phyloP scores from a whole-genome alignment of 345 rosid genomes.

The Eucalyptus regnans region DNA sequence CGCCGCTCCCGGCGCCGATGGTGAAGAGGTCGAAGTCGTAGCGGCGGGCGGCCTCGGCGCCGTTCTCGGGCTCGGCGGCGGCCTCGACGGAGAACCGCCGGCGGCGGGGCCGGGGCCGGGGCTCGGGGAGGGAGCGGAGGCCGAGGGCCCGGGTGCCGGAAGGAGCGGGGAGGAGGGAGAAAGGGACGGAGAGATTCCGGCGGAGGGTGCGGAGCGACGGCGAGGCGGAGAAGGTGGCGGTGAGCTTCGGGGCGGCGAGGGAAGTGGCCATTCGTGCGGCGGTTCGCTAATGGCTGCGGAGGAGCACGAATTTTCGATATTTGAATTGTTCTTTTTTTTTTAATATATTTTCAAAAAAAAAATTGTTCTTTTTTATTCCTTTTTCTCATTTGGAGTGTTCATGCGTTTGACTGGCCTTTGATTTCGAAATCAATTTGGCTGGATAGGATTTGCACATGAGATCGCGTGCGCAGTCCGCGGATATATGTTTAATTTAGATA shows the following conservation, averaged over 20 bases:
- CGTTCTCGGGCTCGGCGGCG: conserved; percentile 37
- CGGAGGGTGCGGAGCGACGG: conserved; percentile 30
- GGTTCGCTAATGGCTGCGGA: background rate
- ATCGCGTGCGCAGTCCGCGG: background rate
- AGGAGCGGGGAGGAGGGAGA: conserved; percentile 10
- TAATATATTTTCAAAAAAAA: too few species aligned
- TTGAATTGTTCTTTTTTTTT: background rate
- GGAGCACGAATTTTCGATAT: background rate
- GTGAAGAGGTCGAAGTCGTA: conserved; percentile 96
- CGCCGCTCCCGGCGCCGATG: conserved; percentile 94
- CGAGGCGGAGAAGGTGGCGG: conserved; percentile 34
- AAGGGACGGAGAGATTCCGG: conserved; percentile 18
- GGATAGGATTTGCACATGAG: background rate
- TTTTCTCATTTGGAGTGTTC: background rate
- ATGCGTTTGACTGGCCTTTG: background rate
- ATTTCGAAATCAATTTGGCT: background rate
- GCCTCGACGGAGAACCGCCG: conserved; percentile 25
- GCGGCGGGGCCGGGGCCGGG: background rate
- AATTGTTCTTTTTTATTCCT: background rate
- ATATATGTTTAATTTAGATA: background rate
- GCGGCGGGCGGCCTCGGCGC: conserved; percentile 38
- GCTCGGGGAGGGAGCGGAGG: conserved; percentile 7
- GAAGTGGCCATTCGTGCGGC: background rate
- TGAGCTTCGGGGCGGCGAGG: conserved; percentile 40
- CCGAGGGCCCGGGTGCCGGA: conserved; percentile 1